A percentile compares a stretch with the other conserved stretches of the same genome.
Conservation (phyloP, 768 basidiomycete genomes). For the Panellus pusillus region DNA sequence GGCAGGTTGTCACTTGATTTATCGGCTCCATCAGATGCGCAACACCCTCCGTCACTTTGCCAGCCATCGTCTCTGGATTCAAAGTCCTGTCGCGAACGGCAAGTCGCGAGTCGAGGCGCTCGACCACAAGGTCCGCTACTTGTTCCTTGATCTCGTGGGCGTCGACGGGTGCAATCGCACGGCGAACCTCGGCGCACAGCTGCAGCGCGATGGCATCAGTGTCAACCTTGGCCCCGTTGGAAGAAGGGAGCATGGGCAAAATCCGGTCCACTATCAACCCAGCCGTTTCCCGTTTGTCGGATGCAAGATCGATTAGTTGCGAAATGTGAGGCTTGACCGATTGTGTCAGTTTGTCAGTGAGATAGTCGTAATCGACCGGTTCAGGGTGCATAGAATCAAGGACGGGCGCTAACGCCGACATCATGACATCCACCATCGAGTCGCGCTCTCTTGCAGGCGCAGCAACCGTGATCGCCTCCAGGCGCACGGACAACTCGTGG, state of each 20-base stretch:
- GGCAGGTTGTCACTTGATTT: slow-evolving; percentile 36
- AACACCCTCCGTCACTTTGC: slow-evolving; percentile 56
- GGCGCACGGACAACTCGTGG: slow-evolving; percentile 52
- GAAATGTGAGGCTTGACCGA: slow-evolving; percentile 88
- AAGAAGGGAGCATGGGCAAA: slow-evolving; percentile 59
- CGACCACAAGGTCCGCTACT: slow-evolving; percentile 85
- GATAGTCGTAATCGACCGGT: slow-evolving; percentile 72
- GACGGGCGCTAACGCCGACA: slow-evolving; percentile 57
- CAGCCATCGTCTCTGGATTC: slow-evolving; percentile 57
- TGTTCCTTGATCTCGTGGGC: slow-evolving; percentile 88
- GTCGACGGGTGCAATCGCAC: slow-evolving; percentile 73
- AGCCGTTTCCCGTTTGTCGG: slow-evolving; percentile 87
- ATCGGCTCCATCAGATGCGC: slow-evolving; percentile 42
- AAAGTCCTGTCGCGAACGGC: slow-evolving; percentile 74
- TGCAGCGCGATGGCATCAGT: slow-evolving; percentile 56
- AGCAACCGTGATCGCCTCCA: slow-evolving; percentile 51
- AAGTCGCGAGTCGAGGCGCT: slow-evolving; percentile 78
- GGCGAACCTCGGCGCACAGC: slow-evolving; percentile 68
- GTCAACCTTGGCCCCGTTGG: slow-evolving; percentile 44
- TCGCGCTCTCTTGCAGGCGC: slow-evolving; percentile 56
- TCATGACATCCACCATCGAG: slow-evolving; percentile 59
- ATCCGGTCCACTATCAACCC: slow-evolving; percentile 75
- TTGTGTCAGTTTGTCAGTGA: slow-evolving; percentile 75
- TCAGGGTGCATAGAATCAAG: slow-evolving; percentile 63
- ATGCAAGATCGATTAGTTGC: slow-evolving; percentile 85